These are phyloP conservation scores for Capniomyces stellatus DNA, from an alignment of 371 early-diverging fungal species.

Conservation along the genomic window DNA sequence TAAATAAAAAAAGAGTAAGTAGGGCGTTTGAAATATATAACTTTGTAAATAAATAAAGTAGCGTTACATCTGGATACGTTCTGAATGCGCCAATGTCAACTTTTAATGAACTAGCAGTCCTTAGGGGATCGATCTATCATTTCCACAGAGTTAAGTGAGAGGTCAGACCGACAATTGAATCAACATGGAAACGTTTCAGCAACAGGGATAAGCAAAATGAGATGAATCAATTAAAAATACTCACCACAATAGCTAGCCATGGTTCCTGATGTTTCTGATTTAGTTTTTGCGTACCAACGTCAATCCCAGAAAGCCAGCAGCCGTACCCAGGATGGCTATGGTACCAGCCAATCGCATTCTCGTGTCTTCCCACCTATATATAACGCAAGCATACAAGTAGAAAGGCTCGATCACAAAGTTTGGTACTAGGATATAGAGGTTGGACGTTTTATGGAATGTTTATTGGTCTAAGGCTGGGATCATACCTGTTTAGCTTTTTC, in stretches of 20 bases:
- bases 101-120: conserved; percentile 88
- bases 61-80: conserved; percentile 62
- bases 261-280: conserved; percentile 94
- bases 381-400: conserved; percentile 12
- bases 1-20: background rate
- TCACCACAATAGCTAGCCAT: conserved; percentile 73
- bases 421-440: no score
- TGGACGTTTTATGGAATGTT: no score
- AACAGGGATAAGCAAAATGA: conserved; percentile 1
- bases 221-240: conserved; percentile 1
- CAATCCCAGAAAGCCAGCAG: conserved; percentile 97
- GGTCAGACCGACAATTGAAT: no score
- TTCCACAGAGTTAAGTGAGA: no score
- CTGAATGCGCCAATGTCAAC: conserved; percentile 96
- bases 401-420: no score
- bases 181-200: conserved; percentile 28
- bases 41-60: no score
- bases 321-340: conserved; percentile 98
- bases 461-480: no score
- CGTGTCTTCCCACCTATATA: conserved; percentile 62
- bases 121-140: conserved; percentile 75
- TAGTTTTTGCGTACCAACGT: conserved; percentile 85
- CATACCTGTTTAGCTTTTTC: conserved; percentile 46
- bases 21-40: background rate
- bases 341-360: conserved; percentile 96